Percentiles rank a stretch among this genome's conserved stretches.
phyloP scores from a whole-genome alignment of 129 eudicot species.

The Lonicera japonica region DNA sequence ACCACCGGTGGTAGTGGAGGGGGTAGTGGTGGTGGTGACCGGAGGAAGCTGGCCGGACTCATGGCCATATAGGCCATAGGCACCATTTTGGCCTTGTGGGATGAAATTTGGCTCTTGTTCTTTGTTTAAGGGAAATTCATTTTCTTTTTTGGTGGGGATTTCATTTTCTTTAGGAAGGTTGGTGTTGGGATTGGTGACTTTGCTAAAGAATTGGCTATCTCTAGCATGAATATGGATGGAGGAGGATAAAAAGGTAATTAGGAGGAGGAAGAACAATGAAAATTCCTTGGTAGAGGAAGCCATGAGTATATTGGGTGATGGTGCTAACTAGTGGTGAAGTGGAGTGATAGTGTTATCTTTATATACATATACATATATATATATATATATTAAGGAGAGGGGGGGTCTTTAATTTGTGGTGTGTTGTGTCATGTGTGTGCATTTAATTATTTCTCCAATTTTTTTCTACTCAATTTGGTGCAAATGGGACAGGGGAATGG shows the following conservation, averaged over 20 bases:
- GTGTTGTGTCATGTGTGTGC: neutral
- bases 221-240: conserved; percentile 56
- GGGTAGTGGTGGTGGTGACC: conserved; percentile 35
- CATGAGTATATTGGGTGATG: conserved; percentile 34
- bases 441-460: conserved; percentile 9
- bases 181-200: conserved; percentile 27
- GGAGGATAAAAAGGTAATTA: conserved; percentile 31
- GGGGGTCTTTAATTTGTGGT: neutral
- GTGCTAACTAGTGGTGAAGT: conserved; percentile 15
- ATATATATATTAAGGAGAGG: no score
- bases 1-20: conserved; percentile 27
- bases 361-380: no score
- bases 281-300: conserved; percentile 39
- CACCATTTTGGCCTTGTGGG: conserved; percentile 39
- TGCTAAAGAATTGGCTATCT: conserved; percentile 73
- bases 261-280: conserved; percentile 30
- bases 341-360: conserved; percentile 21
- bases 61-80: conserved; percentile 80
- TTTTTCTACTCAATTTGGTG: conserved; percentile 36
- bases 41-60: conserved; percentile 63
- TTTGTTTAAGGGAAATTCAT: conserved; percentile 20
- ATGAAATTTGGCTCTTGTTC: conserved; percentile 49
- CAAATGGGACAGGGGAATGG: conserved; percentile 34
- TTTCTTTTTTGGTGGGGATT: conserved; percentile 21
- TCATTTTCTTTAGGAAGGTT: conserved; percentile 8